Evolutionary conservation across 768 basidiomycete genomes (phyloP).

Genomic region (Suillus plorans): DNA sequence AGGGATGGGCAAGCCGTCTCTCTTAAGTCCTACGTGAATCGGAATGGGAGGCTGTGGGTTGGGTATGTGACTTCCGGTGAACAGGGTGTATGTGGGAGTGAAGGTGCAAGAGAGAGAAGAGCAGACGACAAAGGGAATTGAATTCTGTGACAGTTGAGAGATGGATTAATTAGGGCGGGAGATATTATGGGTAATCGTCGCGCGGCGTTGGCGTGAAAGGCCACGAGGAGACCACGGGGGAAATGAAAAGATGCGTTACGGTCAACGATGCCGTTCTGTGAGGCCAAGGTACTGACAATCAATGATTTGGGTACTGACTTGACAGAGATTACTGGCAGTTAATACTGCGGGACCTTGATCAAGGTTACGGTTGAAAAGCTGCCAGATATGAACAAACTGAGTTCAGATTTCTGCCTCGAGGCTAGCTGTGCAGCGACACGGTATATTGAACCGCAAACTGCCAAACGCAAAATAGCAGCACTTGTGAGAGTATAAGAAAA

Average conservation of each 20-base stretch:
- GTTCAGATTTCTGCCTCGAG: slow-evolving; percentile 27
- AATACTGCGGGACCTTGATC: background rate
- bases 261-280: slow-evolving; percentile 4
- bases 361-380: background rate
- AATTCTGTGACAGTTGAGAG: slow-evolving; percentile 12
- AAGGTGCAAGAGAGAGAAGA: slow-evolving; percentile 16
- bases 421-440: slow-evolving; percentile 19
- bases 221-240: slow-evolving; percentile 24
- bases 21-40: background rate
- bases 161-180: slow-evolving; percentile 32
- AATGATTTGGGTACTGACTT: background rate
- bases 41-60: slow-evolving; percentile 23
- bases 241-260: slow-evolving; percentile 1
- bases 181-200: slow-evolving; percentile 29
- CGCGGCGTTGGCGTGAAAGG: slow-evolving; percentile 35
- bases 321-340: background rate
- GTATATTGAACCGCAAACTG: background rate
- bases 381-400: slow-evolving; percentile 2
- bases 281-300: background rate
- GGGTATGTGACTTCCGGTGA: slow-evolving; percentile 24
- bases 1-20: slow-evolving; percentile 1
- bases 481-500: slow-evolving; percentile 3
- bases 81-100: slow-evolving; percentile 24
- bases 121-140: slow-evolving; percentile 24
- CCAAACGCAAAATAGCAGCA: background rate